These are phyloP conservation scores for Annulohypoxylon maeteangense DNA, from an alignment of 495 filamentous ascomycete genomes.

Conservation along the genomic window DNA sequence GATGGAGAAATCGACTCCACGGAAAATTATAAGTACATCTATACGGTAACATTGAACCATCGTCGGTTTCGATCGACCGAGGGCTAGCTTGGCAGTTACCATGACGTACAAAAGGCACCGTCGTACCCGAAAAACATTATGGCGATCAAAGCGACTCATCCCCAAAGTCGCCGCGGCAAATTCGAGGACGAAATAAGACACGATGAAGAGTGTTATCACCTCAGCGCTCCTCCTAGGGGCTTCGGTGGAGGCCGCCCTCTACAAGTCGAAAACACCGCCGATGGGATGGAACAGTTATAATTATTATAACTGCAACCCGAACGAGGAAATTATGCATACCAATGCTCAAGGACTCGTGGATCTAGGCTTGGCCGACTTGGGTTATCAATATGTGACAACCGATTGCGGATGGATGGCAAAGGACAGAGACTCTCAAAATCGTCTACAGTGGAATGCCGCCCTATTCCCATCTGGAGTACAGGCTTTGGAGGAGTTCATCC, in stretches of 20 bases:
- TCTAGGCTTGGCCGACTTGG: conserved; percentile 59
- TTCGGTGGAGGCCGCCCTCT: conserved; percentile 31
- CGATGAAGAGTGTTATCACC: conserved; percentile 23
- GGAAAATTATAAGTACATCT: conserved; percentile 2
- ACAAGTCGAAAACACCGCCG: conserved; percentile 34
- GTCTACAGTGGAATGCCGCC: conserved; percentile 64
- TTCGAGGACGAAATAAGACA: neutral
- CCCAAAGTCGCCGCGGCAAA: neutral
- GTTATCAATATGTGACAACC: conserved; percentile 65
- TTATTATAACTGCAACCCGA: conserved; percentile 61
- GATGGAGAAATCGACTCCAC: conserved; percentile 16
- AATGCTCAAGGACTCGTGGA: conserved; percentile 67
- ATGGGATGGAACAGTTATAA: conserved; percentile 68
- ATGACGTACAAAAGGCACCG: conserved; percentile 15
- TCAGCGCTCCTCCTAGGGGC: conserved; percentile 21
- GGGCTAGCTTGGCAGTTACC: conserved; percentile 4
- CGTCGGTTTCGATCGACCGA: conserved; percentile 7
- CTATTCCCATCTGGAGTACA: conserved; percentile 63
- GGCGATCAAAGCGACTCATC: neutral
- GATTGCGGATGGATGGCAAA: conserved; percentile 67
- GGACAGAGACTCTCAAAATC: conserved; percentile 56
- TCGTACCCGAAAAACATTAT: neutral
- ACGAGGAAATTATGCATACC: conserved; percentile 58
- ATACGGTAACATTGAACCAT: neutral
- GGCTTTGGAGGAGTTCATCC: conserved; percentile 61